phyloP scores from a whole-genome alignment of 2,329 filamentous ascomycete genomes.

The Chaetomiaceae sp. region DNA sequence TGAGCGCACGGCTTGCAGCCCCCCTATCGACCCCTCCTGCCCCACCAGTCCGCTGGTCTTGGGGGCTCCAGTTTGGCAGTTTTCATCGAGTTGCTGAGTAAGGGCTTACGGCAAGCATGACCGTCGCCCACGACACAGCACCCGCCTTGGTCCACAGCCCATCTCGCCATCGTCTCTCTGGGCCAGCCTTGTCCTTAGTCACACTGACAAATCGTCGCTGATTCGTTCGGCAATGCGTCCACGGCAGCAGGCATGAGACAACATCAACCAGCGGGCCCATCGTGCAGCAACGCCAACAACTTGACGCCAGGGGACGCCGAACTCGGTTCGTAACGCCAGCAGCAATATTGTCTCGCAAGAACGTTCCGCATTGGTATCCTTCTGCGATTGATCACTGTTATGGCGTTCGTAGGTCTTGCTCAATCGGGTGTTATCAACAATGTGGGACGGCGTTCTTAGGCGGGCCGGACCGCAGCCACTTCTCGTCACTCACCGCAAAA shows the following conservation, averaged over 20 bases:
- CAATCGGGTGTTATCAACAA: too few species aligned
- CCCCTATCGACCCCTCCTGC: not conserved
- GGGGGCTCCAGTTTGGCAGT: not conserved
- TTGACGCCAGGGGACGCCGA: too few species aligned
- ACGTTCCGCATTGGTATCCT: too few species aligned
- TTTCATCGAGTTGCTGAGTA: slow-evolving; percentile 23
- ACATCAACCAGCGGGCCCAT: too few species aligned
- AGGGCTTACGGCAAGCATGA: slow-evolving; percentile 20
- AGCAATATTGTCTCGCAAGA: too few species aligned
- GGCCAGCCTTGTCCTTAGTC: slow-evolving; percentile 3
- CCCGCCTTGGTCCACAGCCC: not conserved
- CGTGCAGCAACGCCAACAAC: too few species aligned
- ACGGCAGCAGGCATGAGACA: not conserved
- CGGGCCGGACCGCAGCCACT: too few species aligned
- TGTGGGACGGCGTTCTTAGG: too few species aligned
- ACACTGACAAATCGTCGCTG: slow-evolving; percentile 14
- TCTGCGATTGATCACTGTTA: too few species aligned
- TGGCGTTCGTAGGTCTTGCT: too few species aligned
- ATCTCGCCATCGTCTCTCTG: slow-evolving; percentile 1
- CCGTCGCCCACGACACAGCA: not conserved
- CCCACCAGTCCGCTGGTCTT: slow-evolving; percentile 1
- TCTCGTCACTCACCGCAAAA: too few species aligned
- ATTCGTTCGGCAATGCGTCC: not conserved
- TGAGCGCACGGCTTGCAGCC: not conserved
- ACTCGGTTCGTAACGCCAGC: too few species aligned